Evolutionary conservation across 768 basidiomycete genomes (phyloP).

Genomic region (Hypsizygus marmoreus): DNA sequence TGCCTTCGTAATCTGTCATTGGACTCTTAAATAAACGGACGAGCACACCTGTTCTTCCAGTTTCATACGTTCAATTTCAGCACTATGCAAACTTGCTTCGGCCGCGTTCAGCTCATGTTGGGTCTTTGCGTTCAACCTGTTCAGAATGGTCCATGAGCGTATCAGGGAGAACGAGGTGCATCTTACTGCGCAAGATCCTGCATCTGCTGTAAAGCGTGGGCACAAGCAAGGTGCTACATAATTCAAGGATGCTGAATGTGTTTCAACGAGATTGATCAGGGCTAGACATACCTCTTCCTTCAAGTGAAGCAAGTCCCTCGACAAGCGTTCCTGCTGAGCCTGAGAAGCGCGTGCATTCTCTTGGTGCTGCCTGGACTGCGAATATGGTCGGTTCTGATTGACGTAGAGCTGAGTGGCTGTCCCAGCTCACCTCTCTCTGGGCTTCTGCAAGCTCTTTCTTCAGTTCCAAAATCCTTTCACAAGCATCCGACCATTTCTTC

Average conservation of each 20-base stretch:
- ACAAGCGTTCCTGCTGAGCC: background rate
- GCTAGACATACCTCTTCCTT: conserved; percentile 31
- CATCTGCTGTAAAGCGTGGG: too few relatives aligned
- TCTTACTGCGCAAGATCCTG: too few relatives aligned
- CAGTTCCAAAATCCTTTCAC: conserved; percentile 31
- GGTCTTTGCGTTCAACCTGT: conserved; percentile 1
- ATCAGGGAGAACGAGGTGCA: too few relatives aligned
- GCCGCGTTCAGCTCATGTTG: conserved; percentile 23
- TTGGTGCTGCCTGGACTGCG: conserved; percentile 2
- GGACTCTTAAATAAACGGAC: background rate
- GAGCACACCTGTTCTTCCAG: conserved; percentile 28
- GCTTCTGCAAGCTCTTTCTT: conserved; percentile 32
- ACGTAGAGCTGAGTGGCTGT: too few relatives aligned
- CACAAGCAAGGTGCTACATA: too few relatives aligned
- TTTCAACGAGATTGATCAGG: too few relatives aligned
- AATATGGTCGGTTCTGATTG: background rate
- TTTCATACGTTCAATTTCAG: conserved; percentile 28
- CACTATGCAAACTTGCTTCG: conserved; percentile 31
- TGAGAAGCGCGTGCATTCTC: background rate
- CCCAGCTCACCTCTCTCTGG: conserved; percentile 9
- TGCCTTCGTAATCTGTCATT: background rate
- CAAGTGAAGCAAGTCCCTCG: background rate
- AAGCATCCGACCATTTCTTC: conserved; percentile 40
- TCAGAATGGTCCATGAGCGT: too few relatives aligned
- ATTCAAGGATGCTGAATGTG: too few relatives aligned